Evolutionary conservation across 768 basidiomycete species (phyloP).

Genomic region (Rhizopogon roseolus): DNA sequence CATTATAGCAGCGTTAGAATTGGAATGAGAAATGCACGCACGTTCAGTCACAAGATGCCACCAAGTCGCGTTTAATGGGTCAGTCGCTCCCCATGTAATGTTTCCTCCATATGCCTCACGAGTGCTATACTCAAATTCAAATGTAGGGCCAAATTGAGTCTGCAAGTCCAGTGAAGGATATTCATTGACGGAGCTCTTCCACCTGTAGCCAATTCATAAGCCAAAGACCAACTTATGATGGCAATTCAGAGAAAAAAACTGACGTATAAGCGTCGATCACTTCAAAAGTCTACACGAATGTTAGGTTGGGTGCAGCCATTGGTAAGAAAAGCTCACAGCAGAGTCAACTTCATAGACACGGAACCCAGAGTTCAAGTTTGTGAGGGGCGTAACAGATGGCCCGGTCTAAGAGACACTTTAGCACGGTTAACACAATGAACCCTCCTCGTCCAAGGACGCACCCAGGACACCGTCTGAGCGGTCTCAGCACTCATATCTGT

Average conservation of each 20-base stretch:
- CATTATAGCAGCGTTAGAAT: not conserved
- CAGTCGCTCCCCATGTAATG: slow-evolving; percentile 52
- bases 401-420: slow-evolving; percentile 42
- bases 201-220: slow-evolving; percentile 34
- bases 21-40: slow-evolving; percentile 21
- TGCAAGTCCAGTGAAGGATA: slow-evolving; percentile 59
- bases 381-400: slow-evolving; percentile 66
- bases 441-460: slow-evolving; percentile 12
- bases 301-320: not conserved
- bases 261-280: slow-evolving; percentile 76
- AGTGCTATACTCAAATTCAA: slow-evolving; percentile 59
- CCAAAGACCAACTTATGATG: not conserved
- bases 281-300: slow-evolving; percentile 59
- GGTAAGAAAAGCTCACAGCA: slow-evolving; percentile 36
- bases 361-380: slow-evolving; percentile 74
- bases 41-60: slow-evolving; percentile 79
- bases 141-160: slow-evolving; percentile 54
- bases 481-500: slow-evolving; percentile 52
- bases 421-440: slow-evolving; percentile 1
- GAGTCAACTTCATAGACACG: slow-evolving; percentile 45
- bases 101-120: slow-evolving; percentile 60
- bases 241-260: slow-evolving; percentile 17
- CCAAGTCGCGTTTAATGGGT: slow-evolving; percentile 79
- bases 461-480: slow-evolving; percentile 54
- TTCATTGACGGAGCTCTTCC: slow-evolving; percentile 56